phyloP scores from a whole-genome alignment of 495 filamentous ascomycete genomes.

The Penicillium parvum region DNA sequence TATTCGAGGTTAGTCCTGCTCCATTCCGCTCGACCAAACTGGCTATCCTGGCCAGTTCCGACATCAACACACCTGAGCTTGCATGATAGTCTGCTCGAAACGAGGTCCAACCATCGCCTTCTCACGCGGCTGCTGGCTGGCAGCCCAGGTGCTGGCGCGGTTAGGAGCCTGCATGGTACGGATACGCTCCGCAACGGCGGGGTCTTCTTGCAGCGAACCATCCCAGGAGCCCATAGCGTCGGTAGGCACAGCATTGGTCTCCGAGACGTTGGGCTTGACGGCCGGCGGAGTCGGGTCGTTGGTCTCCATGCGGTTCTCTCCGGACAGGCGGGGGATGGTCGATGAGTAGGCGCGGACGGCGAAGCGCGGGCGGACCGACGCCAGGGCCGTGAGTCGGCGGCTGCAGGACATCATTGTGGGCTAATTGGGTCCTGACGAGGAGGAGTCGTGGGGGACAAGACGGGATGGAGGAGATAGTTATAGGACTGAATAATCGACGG shows the following conservation, averaged over 20 bases:
- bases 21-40: constrained; percentile 4
- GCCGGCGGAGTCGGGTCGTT: constrained; percentile 51
- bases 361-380: constrained; percentile 33
- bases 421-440: constrained; percentile 24
- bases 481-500: constrained; percentile 31
- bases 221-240: constrained; percentile 40
- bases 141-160: constrained; percentile 71
- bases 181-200: constrained; percentile 56
- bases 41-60: not conserved
- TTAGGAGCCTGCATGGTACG: constrained; percentile 81
- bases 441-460: constrained; percentile 8
- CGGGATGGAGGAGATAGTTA: constrained; percentile 21
- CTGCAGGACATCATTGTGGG: constrained; percentile 55
- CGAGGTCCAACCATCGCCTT: constrained; percentile 86
- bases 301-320: constrained; percentile 49
- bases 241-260: constrained; percentile 56
- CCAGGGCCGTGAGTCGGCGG: constrained; percentile 43
- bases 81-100: constrained; percentile 95
- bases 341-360: constrained; percentile 44
- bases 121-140: constrained; percentile 73
- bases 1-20: constrained; percentile 10
- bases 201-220: constrained; percentile 51
- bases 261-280: constrained; percentile 50
- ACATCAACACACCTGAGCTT: constrained; percentile 67
- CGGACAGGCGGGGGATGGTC: constrained; percentile 43